These are phyloP conservation scores for Xylaria scruposa DNA, from an alignment of 495 filamentous ascomycete species.

Conservation along the genomic window DNA sequence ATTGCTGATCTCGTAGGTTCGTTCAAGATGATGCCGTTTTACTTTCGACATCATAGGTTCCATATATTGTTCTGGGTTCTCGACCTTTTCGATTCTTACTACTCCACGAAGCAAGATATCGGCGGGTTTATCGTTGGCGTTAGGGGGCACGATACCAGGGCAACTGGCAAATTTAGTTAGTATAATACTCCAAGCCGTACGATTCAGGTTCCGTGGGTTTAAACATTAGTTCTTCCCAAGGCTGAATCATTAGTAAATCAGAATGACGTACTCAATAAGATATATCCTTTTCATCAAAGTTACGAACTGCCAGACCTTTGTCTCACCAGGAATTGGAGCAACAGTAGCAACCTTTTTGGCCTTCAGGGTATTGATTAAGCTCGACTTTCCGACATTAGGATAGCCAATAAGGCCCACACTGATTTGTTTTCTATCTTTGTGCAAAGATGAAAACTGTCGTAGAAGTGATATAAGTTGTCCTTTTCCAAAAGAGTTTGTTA, in stretches of 20 bases:
- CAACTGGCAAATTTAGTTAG: constrained; percentile 51
- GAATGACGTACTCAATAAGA: constrained; percentile 70
- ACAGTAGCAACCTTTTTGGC: constrained; percentile 93
- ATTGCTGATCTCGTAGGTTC: constrained; percentile 86
- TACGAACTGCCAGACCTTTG: constrained; percentile 98
- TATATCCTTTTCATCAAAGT: constrained; percentile 97
- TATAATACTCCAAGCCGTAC: not conserved
- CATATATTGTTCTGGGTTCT: constrained; percentile 95
- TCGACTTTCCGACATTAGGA: constrained; percentile 86
- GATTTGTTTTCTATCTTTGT: constrained; percentile 90
- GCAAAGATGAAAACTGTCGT: constrained; percentile 91
- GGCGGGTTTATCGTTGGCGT: constrained; percentile 75
- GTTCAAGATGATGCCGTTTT: constrained; percentile 85
- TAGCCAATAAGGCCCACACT: constrained; percentile 87
- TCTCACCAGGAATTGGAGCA: constrained; percentile 94
- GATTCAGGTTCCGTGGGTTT: not conserved
- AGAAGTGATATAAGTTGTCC: constrained; percentile 76
- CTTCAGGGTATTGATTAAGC: constrained; percentile 89
- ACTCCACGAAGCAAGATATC: constrained; percentile 94
- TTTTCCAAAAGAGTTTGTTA: constrained; percentile 92
- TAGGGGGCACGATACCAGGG: constrained; percentile 93
- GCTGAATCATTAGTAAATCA: not conserved
- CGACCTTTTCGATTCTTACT: constrained; percentile 91
- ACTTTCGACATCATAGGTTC: constrained; percentile 79
- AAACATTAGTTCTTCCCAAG: not conserved